phyloP scores from a whole-genome alignment of 495 filamentous ascomycete genomes.

The Trichoderma parareesei region DNA sequence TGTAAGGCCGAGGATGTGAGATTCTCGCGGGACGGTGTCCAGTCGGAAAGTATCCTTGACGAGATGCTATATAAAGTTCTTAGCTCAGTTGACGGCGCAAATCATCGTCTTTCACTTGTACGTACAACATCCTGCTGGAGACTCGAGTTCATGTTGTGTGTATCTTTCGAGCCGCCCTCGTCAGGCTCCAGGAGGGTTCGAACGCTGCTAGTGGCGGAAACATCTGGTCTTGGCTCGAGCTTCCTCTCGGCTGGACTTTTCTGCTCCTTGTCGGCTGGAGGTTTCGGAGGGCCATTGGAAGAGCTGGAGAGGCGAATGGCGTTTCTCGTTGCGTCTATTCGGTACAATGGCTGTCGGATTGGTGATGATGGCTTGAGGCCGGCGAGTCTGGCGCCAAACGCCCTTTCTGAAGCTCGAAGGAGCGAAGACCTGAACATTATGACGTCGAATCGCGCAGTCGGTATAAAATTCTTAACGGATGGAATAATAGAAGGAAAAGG shows the following conservation, averaged over 20 bases:
- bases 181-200: constrained; percentile 44
- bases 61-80: constrained; percentile 47
- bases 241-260: constrained; percentile 45
- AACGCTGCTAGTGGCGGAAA: constrained; percentile 48
- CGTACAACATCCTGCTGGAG: constrained; percentile 70
- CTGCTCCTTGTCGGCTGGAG: constrained; percentile 37
- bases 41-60: constrained; percentile 87
- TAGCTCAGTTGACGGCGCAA: too few relatives aligned
- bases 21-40: constrained; percentile 65
- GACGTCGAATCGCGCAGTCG: background rate
- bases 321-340: background rate
- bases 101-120: background rate
- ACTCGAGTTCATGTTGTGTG: constrained; percentile 55
- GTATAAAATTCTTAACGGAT: too few relatives aligned
- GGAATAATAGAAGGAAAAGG: too few relatives aligned
- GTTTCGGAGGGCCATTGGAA: background rate
- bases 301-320: constrained; percentile 3
- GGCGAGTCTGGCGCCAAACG: background rate
- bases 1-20: constrained; percentile 74
- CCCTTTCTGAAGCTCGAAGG: background rate
- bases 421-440: constrained; percentile 2
- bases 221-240: constrained; percentile 49
- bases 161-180: constrained; percentile 31
- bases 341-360: background rate
- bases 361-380: background rate